phyloP scores from a whole-genome alignment of 345 rosid genomes.

The Syzygium aqueum region DNA sequence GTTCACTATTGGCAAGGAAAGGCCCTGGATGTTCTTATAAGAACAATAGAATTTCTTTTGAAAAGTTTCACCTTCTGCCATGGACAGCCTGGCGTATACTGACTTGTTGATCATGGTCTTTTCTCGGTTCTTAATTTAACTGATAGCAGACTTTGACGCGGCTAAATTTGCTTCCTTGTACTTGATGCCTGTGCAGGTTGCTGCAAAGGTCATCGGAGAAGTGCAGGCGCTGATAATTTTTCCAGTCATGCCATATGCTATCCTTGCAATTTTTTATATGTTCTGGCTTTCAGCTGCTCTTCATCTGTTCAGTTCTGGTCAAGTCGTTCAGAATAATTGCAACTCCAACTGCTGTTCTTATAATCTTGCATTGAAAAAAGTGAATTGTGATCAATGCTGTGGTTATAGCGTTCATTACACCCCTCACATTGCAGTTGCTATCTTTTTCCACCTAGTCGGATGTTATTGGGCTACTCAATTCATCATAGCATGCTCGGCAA shows the following conservation, averaged over 20 bases:
- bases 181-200: constrained; percentile 47
- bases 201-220: constrained; percentile 98
- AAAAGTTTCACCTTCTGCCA: neutral
- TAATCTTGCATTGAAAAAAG: constrained; percentile 64
- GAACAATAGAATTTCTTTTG: neutral
- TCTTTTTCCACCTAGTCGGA: constrained; percentile 93
- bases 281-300: constrained; percentile 91
- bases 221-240: constrained; percentile 88
- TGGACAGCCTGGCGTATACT: neutral
- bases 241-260: constrained; percentile 65
- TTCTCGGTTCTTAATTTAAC: neutral
- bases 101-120: neutral
- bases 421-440: constrained; percentile 81
- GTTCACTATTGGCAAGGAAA: neutral
- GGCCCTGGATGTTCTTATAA: neutral
- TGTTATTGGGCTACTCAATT: constrained; percentile 96
- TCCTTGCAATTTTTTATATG: constrained; percentile 90
- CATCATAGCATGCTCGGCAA: constrained; percentile 70
- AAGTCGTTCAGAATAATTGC: constrained; percentile 73
- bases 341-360: constrained; percentile 80
- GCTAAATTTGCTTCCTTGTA: neutral
- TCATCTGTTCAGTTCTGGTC: constrained; percentile 88
- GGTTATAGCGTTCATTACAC: constrained; percentile 86
- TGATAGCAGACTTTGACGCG: neutral
- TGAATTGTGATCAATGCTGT: constrained; percentile 87